Percentiles rank a stretch among this genome's conserved stretches.
Evolutionary conservation across 129 eudicot species (phyloP).

Genomic region (Cynara cardunculus): DNA sequence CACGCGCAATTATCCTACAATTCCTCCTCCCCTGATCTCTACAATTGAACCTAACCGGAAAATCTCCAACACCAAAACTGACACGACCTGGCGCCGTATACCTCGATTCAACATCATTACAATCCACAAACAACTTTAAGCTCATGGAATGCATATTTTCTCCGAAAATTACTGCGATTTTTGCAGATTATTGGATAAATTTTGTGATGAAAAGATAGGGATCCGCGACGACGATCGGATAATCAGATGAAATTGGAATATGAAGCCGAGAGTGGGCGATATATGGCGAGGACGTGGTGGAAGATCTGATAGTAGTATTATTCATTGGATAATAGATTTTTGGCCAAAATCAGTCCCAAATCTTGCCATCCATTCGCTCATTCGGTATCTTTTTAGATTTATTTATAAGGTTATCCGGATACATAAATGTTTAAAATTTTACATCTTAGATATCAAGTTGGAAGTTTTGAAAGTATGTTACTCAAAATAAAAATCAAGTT

Average conservation of each 20-base stretch:
- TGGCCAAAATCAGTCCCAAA: neutral
- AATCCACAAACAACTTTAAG: conserved; percentile 42
- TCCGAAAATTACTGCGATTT: neutral
- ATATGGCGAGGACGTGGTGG: neutral
- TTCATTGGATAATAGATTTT: conserved; percentile 18
- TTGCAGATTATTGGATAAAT: neutral
- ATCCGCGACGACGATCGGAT: conserved; percentile 6
- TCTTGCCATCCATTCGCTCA: conserved; percentile 8
- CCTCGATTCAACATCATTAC: conserved; percentile 25
- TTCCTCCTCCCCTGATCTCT: conserved; percentile 18
- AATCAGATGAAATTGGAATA: neutral
- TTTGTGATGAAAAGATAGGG: conserved; percentile 7
- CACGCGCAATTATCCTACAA: conserved; percentile 51
- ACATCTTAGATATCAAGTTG: no score
- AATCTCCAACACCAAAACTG: conserved; percentile 15
- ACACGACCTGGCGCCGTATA: conserved; percentile 31
- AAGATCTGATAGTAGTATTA: neutral
- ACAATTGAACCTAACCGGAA: conserved; percentile 24
- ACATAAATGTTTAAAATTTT: no score
- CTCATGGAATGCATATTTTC: conserved; percentile 55
- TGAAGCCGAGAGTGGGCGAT: neutral
- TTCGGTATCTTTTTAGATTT: neutral
- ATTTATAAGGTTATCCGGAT: no score
- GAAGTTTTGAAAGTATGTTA: no score
- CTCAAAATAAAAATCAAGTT: no score